Percentiles rank a stretch among this genome's conserved stretches.
Conservation (phyloP, 2,329 filamentous ascomycete genomes). For the Talaromyces sp. region DNA sequence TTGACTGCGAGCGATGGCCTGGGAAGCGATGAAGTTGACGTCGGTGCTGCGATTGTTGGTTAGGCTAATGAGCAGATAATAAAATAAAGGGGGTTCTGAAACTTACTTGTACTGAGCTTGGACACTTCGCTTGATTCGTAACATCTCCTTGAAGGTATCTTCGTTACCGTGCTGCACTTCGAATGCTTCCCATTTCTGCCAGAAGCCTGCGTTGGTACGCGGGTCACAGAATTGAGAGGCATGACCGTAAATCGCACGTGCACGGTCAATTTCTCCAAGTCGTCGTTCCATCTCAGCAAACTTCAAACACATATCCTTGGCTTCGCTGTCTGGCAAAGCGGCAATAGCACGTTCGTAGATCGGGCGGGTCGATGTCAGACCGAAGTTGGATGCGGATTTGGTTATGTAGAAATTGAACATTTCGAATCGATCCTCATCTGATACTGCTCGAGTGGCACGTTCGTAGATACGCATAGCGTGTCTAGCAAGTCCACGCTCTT, state of each 20-base stretch:
- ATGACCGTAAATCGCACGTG: constrained; percentile 91
- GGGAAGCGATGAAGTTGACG: constrained; percentile 95
- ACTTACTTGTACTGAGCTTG: constrained; percentile 89
- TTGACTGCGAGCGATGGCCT: constrained; percentile 80
- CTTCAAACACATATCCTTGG: constrained; percentile 96
- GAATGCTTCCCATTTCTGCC: constrained; percentile 95
- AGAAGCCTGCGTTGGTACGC: constrained; percentile 81
- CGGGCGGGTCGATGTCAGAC: constrained; percentile 83
- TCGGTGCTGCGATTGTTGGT: constrained; percentile 63
- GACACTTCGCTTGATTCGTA: constrained; percentile 93
- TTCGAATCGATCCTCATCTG: constrained; percentile 87
- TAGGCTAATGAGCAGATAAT: constrained; percentile 2
- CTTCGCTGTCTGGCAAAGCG: constrained; percentile 86
- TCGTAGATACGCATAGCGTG: constrained; percentile 99
- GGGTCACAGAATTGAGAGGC: constrained; percentile 97
- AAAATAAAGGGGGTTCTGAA: not conserved
- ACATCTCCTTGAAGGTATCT: constrained; percentile 99
- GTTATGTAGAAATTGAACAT: constrained; percentile 99
- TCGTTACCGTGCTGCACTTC: constrained; percentile 98
- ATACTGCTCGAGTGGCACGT: constrained; percentile 86
- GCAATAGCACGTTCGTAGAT: constrained; percentile 97
- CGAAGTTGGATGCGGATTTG: constrained; percentile 96
- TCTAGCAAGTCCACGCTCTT: constrained; percentile 86
- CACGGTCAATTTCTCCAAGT: constrained; percentile 88
- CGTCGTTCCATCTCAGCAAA: constrained; percentile 96